Evolutionary conservation across 2,329 filamentous ascomycete species (phyloP).

Genomic region (Myriosclerotinia duriaeana): DNA sequence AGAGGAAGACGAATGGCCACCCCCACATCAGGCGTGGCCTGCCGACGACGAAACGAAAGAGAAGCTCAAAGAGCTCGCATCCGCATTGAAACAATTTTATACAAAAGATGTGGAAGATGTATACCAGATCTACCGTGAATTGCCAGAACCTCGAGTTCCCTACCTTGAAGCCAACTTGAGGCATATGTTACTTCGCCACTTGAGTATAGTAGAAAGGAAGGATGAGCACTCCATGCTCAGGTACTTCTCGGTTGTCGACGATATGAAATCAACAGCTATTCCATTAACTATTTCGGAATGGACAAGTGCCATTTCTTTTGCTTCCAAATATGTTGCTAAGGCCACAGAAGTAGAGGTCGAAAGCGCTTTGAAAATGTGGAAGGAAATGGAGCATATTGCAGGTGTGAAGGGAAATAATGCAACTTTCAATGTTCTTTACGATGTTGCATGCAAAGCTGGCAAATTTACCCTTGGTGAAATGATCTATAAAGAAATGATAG

Average conservation of each 20-base stretch:
- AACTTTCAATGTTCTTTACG: slow-evolving; percentile 93
- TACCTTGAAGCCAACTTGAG: slow-evolving; percentile 37
- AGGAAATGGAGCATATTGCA: slow-evolving; percentile 78
- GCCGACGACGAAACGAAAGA: slow-evolving; percentile 34
- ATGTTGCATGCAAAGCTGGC: slow-evolving; percentile 80
- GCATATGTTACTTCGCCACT: slow-evolving; percentile 38
- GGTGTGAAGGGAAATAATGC: slow-evolving; percentile 66
- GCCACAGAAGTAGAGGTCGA: slow-evolving; percentile 61
- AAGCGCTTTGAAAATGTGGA: slow-evolving; percentile 75
- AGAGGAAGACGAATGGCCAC: slow-evolving; percentile 47
- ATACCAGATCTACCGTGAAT: slow-evolving; percentile 41
- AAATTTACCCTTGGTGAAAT: slow-evolving; percentile 83
- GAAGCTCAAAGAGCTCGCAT: slow-evolving; percentile 33
- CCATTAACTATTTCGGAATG: slow-evolving; percentile 69
- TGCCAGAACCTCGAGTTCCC: slow-evolving; percentile 40
- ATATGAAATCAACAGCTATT: slow-evolving; percentile 74
- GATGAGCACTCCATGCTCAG: slow-evolving; percentile 64
- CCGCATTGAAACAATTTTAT: slow-evolving; percentile 29
- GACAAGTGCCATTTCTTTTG: slow-evolving; percentile 81
- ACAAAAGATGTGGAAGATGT: slow-evolving; percentile 35
- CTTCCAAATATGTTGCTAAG: slow-evolving; percentile 65
- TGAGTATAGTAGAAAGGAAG: slow-evolving; percentile 39
- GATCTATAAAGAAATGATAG: slow-evolving; percentile 77
- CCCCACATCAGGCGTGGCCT: slow-evolving; percentile 37
- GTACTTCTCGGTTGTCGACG: slow-evolving; percentile 80